These are phyloP conservation scores for Tinospora cordifolia DNA, from an alignment of 164 flowering plant species.

Conservation along the genomic window DNA sequence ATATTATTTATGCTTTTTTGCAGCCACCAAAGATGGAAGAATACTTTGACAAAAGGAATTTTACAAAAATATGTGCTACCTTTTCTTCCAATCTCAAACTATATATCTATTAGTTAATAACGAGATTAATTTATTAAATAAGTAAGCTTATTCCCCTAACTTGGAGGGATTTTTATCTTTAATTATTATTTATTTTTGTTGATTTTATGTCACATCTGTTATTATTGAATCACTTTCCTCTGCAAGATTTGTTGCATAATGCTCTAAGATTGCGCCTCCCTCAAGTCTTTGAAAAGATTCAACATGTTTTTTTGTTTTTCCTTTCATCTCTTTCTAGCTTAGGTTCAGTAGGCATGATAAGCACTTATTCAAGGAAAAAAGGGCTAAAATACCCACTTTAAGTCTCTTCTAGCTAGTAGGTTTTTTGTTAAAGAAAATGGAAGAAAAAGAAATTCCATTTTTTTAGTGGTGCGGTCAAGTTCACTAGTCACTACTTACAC, in stretches of 20 bases:
- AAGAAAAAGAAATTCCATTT: neutral
- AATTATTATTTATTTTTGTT: neutral
- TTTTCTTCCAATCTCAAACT: no score
- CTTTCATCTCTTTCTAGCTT: neutral
- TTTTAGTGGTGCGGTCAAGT: conserved; percentile 13
- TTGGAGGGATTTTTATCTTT: no score
- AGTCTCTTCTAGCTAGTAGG: conserved; percentile 7
- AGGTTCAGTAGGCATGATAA: neutral
- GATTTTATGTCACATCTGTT: neutral
- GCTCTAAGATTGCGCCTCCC: conserved; percentile 12
- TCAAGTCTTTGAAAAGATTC: conserved; percentile 15
- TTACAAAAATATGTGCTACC: no score
- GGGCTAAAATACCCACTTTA: conserved; percentile 4
- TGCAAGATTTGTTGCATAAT: conserved; percentile 11
- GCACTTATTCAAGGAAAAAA: conserved; percentile 1
- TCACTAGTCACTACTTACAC: conserved; percentile 5
- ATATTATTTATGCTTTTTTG: neutral
- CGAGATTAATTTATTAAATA: no score
- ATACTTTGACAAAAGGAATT: no score
- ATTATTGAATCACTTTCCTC: neutral
- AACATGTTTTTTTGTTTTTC: conserved; percentile 6
- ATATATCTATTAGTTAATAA: no score
- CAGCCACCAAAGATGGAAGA: neutral
- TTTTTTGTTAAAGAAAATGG: neutral
- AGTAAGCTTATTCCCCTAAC: no score